Evolutionary conservation across 352 stramenopile genomes (phyloP).

Genomic region (Globisporangium cederbergense): DNA sequence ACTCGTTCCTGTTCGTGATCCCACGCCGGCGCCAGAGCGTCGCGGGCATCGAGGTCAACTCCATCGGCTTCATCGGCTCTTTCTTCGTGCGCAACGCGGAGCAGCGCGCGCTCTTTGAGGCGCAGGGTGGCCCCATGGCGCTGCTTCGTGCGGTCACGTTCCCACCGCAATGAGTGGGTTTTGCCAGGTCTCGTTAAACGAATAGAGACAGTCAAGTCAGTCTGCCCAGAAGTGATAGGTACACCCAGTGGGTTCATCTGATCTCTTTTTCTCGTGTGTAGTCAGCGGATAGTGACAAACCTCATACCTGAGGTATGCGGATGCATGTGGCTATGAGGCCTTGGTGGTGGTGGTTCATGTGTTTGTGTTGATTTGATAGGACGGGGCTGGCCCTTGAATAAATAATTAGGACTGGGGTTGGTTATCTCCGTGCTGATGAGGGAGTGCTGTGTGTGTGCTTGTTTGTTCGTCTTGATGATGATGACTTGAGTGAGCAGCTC

Average conservation of each 20-base stretch:
- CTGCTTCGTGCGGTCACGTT: constrained; percentile 68
- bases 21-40: constrained; percentile 48
- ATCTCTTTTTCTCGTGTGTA: not conserved
- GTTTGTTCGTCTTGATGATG: not conserved
- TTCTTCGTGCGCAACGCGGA: constrained; percentile 69
- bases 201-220: too few relatives aligned
- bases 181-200: too few relatives aligned
- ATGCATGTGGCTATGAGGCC: too few relatives aligned
- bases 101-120: constrained; percentile 52
- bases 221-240: too few relatives aligned
- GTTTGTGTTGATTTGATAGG: constrained; percentile 7
- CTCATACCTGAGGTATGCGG: not conserved
- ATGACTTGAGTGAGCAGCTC: not conserved
- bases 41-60: constrained; percentile 80
- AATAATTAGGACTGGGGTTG: not conserved
- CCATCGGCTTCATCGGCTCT: constrained; percentile 79
- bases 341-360: not conserved
- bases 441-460: not conserved
- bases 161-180: constrained; percentile 17
- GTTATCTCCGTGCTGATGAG: not conserved
- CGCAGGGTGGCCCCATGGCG: constrained; percentile 44
- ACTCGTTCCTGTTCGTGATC: constrained; percentile 68
- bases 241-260: not conserved
- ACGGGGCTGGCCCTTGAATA: constrained; percentile 1
- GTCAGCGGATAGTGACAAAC: not conserved